phyloP scores from a whole-genome alignment of 1,284 basidiomycete genomes.

The Cutaneotrichosporon cyanovorans region DNA sequence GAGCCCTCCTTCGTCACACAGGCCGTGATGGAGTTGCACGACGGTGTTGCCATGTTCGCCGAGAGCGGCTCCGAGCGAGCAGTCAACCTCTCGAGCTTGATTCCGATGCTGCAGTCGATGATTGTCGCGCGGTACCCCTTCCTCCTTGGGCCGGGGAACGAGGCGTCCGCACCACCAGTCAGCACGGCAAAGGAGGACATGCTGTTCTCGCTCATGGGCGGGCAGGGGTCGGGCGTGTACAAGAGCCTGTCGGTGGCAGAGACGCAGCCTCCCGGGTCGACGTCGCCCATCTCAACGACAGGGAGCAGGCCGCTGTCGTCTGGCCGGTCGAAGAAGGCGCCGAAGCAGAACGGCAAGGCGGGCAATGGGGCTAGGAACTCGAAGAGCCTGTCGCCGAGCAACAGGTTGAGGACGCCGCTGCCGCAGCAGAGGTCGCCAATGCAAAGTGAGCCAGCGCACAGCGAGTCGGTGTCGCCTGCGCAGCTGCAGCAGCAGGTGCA shows the following conservation, averaged over 20 bases:
- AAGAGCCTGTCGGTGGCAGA: too few relatives aligned
- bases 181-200: conserved; percentile 35
- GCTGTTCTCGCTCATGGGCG: conserved; percentile 39
- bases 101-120: conserved; percentile 32
- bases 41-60: conserved; percentile 29
- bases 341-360: too few relatives aligned
- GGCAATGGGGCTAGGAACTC: too few relatives aligned
- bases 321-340: too few relatives aligned
- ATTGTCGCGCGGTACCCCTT: conserved; percentile 32
- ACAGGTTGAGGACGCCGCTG: background rate
- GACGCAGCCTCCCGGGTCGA: too few relatives aligned
- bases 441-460: too few relatives aligned
- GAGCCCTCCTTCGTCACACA: conserved; percentile 25
- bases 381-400: too few relatives aligned
- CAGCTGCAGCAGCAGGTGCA: conserved; percentile 4
- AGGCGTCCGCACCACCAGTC: background rate
- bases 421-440: background rate
- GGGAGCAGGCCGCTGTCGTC: too few relatives aligned
- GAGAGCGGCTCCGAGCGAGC: conserved; percentile 26
- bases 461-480: too few relatives aligned
- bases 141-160: conserved; percentile 23
- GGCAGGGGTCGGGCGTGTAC: too few relatives aligned
- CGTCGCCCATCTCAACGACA: too few relatives aligned
- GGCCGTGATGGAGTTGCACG: conserved; percentile 30
- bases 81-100: conserved; percentile 16